Evolutionary conservation across 2,329 filamentous ascomycete species (phyloP), one percentile per base, ranked within the genome.

Genomic region (Cladosporium sp.): DNA sequence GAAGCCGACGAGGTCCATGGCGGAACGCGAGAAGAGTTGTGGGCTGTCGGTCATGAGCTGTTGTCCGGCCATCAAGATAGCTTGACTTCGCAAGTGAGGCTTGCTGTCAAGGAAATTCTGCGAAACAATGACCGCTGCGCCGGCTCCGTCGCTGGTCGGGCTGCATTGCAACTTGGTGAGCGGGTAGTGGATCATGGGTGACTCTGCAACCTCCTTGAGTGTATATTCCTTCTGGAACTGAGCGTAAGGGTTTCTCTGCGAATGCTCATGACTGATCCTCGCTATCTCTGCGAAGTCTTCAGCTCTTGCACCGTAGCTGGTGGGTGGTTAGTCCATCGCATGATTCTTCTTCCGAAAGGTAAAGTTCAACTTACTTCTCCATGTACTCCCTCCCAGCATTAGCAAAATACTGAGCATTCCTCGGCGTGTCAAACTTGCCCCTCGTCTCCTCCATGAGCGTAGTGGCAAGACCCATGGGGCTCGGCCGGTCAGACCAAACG

Each of bases 111-210:
- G 87, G 85, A 97, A 98, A 59, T 85, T 86, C 79, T 97, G 90
- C 0, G 93, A 97, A 63, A 97, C 93, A 65, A 98, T 83, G 49
- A 98, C 90, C 11, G 92, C 92, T 0, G 94, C 93, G 0, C 93
- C 94, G 54, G 90, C 92, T 58, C 94, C 94, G 79, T 98, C 94
- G 0, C 92, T 96, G 0, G 94, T 98, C 0, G 94, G 94, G 81
- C 94, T 97, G 86, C 94, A 97, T 82, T 98, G 94, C n/a, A 98
- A 89, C 80, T 97, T 98, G 67, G 94, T 98, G 66, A 98, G 85
- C 18, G 94, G 94, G 69, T 87, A 87, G 80, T 92, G 88, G 78
- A 98, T 92, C 85, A 88, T 91, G 68, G 92, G 84, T 0, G 91
- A 82, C 38, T 90, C 83, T 75, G 91, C 78, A 77, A 98, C 85